Conservation (phyloP, 78 protist species). For the Dictyostelium capitatum region DNA sequence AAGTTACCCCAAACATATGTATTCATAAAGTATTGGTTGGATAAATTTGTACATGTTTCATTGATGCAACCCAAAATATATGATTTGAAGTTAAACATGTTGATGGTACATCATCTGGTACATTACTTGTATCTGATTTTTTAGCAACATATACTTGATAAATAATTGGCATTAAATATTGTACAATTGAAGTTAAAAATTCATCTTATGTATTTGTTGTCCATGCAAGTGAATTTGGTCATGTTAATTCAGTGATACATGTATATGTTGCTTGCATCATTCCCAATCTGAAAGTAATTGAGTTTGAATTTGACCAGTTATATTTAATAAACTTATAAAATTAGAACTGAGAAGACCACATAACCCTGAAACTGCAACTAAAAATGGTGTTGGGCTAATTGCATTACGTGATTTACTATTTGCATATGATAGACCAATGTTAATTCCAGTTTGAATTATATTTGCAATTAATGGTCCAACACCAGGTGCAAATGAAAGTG, state of each 20-base stretch:
- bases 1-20: neutral
- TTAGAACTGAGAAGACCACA: neutral
- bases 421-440: neutral
- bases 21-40: neutral
- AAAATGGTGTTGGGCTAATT: slow-evolving; percentile 1
- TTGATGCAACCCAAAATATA: neutral
- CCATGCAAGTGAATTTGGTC: neutral
- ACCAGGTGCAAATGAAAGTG: neutral
- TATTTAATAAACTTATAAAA: neutral
- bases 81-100: neutral
- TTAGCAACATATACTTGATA: neutral
- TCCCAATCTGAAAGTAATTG: slow-evolving; percentile 11
- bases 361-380: neutral
- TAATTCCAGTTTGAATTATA: neutral
- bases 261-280: slow-evolving; percentile 2
- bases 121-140: neutral
- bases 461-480: neutral
- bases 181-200: neutral
- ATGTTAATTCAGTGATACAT: too few relatives aligned
- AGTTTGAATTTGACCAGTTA: neutral
- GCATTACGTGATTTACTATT: neutral
- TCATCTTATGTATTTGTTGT: neutral
- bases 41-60: neutral
- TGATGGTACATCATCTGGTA: neutral
- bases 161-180: slow-evolving; percentile 8